phyloP scores from a whole-genome alignment of 225 moss, liverwort and hornwort genomes.

The Marchantia polymorpha region DNA sequence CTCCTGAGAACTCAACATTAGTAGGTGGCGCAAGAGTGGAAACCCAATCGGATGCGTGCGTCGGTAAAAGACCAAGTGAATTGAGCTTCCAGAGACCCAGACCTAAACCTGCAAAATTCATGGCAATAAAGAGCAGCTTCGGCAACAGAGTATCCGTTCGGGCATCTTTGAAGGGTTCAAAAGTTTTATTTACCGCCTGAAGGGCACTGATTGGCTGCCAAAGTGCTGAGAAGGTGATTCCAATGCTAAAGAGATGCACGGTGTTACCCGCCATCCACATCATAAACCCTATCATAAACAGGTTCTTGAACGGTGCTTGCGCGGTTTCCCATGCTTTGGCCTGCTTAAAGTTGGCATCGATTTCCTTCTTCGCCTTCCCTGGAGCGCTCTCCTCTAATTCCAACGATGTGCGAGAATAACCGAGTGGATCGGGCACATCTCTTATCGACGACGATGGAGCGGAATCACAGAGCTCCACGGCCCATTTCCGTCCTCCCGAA shows the following conservation, averaged over 20 bases:
- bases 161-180: slow-evolving; percentile 95
- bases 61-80: slow-evolving; percentile 82
- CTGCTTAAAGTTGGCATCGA: slow-evolving; percentile 85
- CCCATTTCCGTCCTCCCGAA: slow-evolving; percentile 68
- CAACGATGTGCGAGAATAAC: slow-evolving; percentile 66
- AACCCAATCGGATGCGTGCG: slow-evolving; percentile 98
- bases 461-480: slow-evolving; percentile 82
- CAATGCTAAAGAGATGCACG: slow-evolving; percentile 96
- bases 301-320: slow-evolving; percentile 84
- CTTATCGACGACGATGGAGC: slow-evolving; percentile 51
- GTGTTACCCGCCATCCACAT: slow-evolving; percentile 99
- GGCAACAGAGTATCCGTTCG: slow-evolving; percentile 75
- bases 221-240: slow-evolving; percentile 91
- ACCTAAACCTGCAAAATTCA: slow-evolving; percentile 80
- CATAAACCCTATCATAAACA: slow-evolving; percentile 99
- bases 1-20: slow-evolving; percentile 81
- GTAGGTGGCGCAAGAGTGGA: slow-evolving; percentile 78
- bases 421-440: slow-evolving; percentile 78
- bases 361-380: slow-evolving; percentile 84
- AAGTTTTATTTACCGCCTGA: slow-evolving; percentile 87
- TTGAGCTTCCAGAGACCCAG: slow-evolving; percentile 96
- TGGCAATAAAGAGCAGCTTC: slow-evolving; percentile 66
- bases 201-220: slow-evolving; percentile 97
- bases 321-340: slow-evolving; percentile 99
- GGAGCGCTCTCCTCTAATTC: slow-evolving; percentile 76